phyloP scores from a whole-genome alignment of 2,329 filamentous ascomycete genomes.

The Talaromyces albobiverticillius region DNA sequence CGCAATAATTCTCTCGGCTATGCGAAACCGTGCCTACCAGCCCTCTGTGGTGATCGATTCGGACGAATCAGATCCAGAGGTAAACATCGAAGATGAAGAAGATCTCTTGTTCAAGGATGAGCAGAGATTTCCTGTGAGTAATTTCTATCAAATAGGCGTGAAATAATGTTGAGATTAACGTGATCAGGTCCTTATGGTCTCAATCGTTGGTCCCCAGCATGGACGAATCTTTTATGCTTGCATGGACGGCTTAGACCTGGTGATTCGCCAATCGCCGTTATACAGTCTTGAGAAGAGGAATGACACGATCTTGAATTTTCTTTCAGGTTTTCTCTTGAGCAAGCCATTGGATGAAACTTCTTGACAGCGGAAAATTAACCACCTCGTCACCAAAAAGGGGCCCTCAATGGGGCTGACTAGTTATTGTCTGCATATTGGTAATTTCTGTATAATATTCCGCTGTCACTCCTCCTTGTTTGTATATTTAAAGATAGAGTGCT shows the following conservation, averaged over 20 bases:
- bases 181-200: constrained; percentile 11
- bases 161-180: neutral
- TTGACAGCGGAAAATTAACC: too few species aligned
- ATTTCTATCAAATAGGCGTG: neutral
- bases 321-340: constrained; percentile 1
- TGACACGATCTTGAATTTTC: neutral
- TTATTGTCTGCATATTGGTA: too few species aligned
- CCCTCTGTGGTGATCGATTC: neutral
- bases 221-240: constrained; percentile 6
- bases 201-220: neutral
- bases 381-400: too few species aligned
- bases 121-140: constrained; percentile 10
- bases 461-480: too few species aligned
- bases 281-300: neutral
- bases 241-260: constrained; percentile 5
- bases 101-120: constrained; percentile 5
- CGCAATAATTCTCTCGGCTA: neutral
- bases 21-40: constrained; percentile 12
- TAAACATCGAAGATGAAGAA: neutral
- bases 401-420: too few species aligned
- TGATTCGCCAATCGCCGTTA: constrained; percentile 4
- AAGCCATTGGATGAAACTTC: neutral
- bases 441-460: too few species aligned
- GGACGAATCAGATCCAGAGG: neutral
- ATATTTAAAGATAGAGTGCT: too few species aligned